A percentile compares a stretch with the other conserved stretches of the same genome.
phyloP scores from a whole-genome alignment of 2,329 filamentous ascomycete species.

The Arthrocladium fulminans region DNA sequence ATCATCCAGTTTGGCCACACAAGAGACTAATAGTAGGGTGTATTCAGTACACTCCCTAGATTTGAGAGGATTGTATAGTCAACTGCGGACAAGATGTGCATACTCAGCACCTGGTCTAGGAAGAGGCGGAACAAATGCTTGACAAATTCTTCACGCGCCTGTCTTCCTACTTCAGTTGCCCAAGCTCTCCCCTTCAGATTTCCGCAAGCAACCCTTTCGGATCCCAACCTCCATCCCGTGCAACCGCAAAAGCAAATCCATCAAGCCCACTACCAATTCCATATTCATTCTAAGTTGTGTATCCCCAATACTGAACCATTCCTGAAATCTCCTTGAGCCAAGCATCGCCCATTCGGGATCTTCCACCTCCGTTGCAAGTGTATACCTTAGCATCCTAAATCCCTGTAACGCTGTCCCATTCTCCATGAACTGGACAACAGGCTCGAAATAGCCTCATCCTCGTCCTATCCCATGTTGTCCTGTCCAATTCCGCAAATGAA shows the following conservation, averaged over 20 bases:
- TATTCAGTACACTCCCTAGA: no score
- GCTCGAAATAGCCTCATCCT: background rate
- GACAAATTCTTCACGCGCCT: background rate
- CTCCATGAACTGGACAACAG: background rate
- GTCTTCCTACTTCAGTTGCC: background rate
- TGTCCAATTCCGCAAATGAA: background rate
- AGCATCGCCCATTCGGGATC: background rate
- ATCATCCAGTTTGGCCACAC: no score
- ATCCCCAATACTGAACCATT: slow-evolving; percentile 6
- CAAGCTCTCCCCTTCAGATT: background rate
- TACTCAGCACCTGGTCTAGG: no score
- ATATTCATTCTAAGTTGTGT: background rate
- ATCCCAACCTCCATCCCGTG: background rate
- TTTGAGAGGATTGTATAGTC: no score
- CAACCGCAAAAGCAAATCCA: background rate
- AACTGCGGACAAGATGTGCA: no score
- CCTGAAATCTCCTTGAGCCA: slow-evolving; percentile 3
- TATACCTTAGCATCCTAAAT: slow-evolving; percentile 6
- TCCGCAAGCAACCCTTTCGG: background rate
- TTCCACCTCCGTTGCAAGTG: background rate
- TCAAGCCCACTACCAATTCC: background rate
- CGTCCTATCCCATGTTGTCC: background rate
- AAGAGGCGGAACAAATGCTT: no score
- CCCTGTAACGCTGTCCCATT: background rate
- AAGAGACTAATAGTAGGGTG: no score